Percentiles rank a stretch among this genome's conserved stretches.
Conservation (phyloP, 805 yeast species). For the Babjeviella inositovora region DNA sequence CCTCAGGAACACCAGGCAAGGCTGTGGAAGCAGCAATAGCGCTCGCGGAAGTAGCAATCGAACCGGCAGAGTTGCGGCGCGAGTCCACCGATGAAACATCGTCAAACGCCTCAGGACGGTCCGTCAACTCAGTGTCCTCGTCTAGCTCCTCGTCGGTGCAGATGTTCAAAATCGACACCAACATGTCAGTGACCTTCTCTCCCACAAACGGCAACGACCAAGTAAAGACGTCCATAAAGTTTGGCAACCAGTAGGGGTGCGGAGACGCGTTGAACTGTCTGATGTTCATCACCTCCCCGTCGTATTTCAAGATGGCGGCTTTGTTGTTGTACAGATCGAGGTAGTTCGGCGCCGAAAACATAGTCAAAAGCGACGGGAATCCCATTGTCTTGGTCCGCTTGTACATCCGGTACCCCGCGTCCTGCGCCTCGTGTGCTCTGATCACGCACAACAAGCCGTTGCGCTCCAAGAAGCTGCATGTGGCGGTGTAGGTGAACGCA, state of each 20-base stretch:
- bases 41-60: slow-evolving; percentile 2
- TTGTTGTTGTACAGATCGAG: slow-evolving; percentile 85
- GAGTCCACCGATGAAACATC: slow-evolving; percentile 4
- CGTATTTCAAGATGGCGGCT: slow-evolving; percentile 90
- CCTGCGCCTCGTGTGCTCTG: slow-evolving; percentile 96
- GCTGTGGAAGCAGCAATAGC: slow-evolving; percentile 4
- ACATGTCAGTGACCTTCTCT: slow-evolving; percentile 87
- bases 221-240: slow-evolving; percentile 92
- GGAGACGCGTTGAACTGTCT: slow-evolving; percentile 87
- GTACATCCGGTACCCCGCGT: slow-evolving; percentile 93
- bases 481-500: slow-evolving; percentile 73
- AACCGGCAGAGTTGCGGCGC: slow-evolving; percentile 1
- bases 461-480: slow-evolving; percentile 60
- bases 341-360: slow-evolving; percentile 93
- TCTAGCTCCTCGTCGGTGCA: slow-evolving; percentile 92
- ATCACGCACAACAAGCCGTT: slow-evolving; percentile 74
- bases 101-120: slow-evolving; percentile 13
- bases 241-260: slow-evolving; percentile 95
- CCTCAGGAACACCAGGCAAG: slow-evolving; percentile 2
- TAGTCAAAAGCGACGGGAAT: slow-evolving; percentile 79
- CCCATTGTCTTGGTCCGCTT: slow-evolving; percentile 70
- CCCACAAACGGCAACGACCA: slow-evolving; percentile 98
- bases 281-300: slow-evolving; percentile 83
- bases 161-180: slow-evolving; percentile 76
- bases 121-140: slow-evolving; percentile 45